A percentile compares a stretch with the other conserved stretches of the same genome.
Conservation (phyloP, 2,329 filamentous ascomycete species). For the Fusarium decemcellulare region DNA sequence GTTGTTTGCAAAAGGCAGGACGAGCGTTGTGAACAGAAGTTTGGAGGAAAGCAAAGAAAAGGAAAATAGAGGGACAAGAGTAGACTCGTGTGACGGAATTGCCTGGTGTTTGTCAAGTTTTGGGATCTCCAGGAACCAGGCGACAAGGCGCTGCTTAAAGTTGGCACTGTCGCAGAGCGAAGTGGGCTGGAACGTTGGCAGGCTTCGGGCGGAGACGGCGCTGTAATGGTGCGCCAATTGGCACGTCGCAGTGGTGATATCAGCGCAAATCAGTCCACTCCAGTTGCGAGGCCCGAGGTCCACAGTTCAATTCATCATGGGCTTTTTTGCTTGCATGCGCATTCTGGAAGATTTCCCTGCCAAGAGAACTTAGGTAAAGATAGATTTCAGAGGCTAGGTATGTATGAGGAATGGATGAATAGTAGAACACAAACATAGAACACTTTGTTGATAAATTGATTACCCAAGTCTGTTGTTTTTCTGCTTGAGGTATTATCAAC, state of each 20-base stretch:
- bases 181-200: neutral
- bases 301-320: conserved; percentile 1
- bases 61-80: neutral
- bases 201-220: conserved; percentile 17
- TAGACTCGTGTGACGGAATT: neutral
- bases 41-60: neutral
- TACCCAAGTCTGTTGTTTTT: neutral
- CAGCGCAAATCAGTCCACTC: conserved; percentile 28
- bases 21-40: neutral
- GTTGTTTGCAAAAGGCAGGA: neutral
- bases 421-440: too few relatives aligned
- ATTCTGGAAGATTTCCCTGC: neutral
- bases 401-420: too few relatives aligned
- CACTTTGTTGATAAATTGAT: neutral
- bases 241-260: conserved; percentile 24
- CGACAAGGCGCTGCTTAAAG: conserved; percentile 22
- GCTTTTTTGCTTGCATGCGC: neutral
- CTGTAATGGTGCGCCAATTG: conserved; percentile 15
- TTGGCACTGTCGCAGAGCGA: conserved; percentile 7
- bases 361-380: too few relatives aligned
- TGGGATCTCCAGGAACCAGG: conserved; percentile 14
- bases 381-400: too few relatives aligned
- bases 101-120: neutral
- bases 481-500: neutral
- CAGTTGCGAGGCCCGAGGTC: conserved; percentile 5